phyloP scores from a whole-genome alignment of 2,329 filamentous ascomycete genomes.

The Clarireedia sp. region DNA sequence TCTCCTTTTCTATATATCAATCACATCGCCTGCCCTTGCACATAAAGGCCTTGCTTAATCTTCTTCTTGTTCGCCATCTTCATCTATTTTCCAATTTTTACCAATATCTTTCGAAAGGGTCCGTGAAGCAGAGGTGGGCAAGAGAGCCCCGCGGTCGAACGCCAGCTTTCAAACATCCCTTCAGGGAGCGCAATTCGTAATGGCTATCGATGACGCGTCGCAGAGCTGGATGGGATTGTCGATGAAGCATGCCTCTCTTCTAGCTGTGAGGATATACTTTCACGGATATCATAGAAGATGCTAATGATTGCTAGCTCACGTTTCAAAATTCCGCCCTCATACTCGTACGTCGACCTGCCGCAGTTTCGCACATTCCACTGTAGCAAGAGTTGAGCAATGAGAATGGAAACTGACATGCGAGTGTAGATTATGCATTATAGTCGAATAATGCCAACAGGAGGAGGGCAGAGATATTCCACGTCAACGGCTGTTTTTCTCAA shows the following conservation, averaged over 20 bases:
- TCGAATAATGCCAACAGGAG: constrained; percentile 76
- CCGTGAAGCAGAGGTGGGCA: neutral
- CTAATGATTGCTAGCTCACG: constrained; percentile 51
- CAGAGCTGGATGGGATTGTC: constrained; percentile 44
- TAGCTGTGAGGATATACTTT: constrained; percentile 44
- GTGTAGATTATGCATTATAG: constrained; percentile 86
- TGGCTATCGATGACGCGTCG: constrained; percentile 9
- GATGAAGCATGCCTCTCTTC: constrained; percentile 60
- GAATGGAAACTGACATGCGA: neutral
- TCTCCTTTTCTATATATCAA: constrained; percentile 3
- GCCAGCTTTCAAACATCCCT: neutral
- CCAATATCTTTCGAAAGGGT: neutral
- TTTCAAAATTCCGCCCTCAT: constrained; percentile 75
- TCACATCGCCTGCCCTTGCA: constrained; percentile 3
- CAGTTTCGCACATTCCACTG: neutral
- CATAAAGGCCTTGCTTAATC: neutral
- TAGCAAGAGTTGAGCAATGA: no score
- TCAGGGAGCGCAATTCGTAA: neutral
- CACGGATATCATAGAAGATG: constrained; percentile 21
- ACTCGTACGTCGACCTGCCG: constrained; percentile 41
- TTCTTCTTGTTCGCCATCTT: neutral
- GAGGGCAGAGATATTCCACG: constrained; percentile 82
- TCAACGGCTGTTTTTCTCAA: constrained; percentile 92
- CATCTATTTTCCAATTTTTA: neutral
- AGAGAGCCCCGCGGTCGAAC: neutral